phyloP scores from a whole-genome alignment of 108 stramenopile species.

The Asterionellopsis glacialis region DNA sequence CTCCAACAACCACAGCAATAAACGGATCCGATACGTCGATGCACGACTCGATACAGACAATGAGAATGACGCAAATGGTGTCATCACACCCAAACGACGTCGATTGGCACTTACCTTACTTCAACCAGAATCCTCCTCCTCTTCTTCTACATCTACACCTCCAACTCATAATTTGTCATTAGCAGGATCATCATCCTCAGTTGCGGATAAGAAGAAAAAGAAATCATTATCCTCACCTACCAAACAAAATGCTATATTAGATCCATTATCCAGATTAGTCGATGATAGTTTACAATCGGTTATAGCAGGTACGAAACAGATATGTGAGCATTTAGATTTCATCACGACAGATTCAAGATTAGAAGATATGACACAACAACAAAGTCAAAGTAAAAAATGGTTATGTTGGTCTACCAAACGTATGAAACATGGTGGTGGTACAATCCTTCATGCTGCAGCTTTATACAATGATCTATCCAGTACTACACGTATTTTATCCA shows the following conservation, averaged over 20 bases:
- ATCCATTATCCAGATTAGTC: conserved; percentile 2
- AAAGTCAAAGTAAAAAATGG: not conserved
- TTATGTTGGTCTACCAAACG: not conserved
- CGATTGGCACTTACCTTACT: not conserved
- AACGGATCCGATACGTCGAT: too few species aligned
- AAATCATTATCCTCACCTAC: not conserved
- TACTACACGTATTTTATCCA: too few species aligned
- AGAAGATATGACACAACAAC: not conserved
- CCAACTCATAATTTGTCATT: too few species aligned
- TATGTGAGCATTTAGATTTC: conserved; percentile 24
- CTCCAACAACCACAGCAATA: too few species aligned
- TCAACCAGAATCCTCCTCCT: too few species aligned
- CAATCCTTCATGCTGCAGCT: conserved; percentile 39
- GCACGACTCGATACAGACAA: too few species aligned
- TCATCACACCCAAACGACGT: not conserved
- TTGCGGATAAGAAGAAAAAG: too few species aligned
- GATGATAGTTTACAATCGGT: conserved; percentile 22
- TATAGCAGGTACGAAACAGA: conserved; percentile 11
- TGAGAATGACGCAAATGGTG: too few species aligned
- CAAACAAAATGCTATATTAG: conserved; percentile 3
- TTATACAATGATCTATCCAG: conserved; percentile 40
- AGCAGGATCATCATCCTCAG: too few species aligned
- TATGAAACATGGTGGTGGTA: conserved; percentile 12
- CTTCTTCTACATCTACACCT: too few species aligned
- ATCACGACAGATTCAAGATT: conserved; percentile 25